Conservation (phyloP, 768 basidiomycete species). For the Psilocybe tampanensis region DNA sequence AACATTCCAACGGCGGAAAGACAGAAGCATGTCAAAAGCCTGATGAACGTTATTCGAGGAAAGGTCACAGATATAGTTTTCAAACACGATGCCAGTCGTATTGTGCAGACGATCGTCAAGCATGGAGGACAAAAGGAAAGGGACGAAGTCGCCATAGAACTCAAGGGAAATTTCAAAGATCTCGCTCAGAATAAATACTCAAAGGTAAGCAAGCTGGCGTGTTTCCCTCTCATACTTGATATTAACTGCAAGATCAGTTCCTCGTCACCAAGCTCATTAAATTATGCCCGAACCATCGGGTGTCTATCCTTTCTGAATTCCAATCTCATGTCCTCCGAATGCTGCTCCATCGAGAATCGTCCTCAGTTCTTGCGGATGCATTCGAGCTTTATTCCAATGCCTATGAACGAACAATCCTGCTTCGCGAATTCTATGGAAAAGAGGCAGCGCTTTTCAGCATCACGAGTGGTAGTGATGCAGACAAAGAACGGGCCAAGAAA, state of each 20-base stretch:
- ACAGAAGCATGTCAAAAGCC: slow-evolving; percentile 68
- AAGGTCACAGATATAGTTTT: slow-evolving; percentile 84
- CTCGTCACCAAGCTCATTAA: slow-evolving; percentile 81
- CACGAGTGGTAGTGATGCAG: slow-evolving; percentile 55
- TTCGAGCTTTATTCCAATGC: slow-evolving; percentile 88
- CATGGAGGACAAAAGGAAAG: slow-evolving; percentile 76
- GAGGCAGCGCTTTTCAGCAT: slow-evolving; percentile 75
- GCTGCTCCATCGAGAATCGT: slow-evolving; percentile 83
- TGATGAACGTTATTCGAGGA: slow-evolving; percentile 79
- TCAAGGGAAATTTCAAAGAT: slow-evolving; percentile 78
- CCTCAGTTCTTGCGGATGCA: slow-evolving; percentile 81
- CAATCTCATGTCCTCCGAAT: slow-evolving; percentile 74
- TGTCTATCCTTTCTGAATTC: slow-evolving; percentile 78
- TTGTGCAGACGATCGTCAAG: slow-evolving; percentile 81
- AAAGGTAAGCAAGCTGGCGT: slow-evolving; percentile 59
- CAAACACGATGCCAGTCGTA: slow-evolving; percentile 91
- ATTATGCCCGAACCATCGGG: slow-evolving; percentile 71
- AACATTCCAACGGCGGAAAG: slow-evolving; percentile 71
- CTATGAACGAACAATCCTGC: slow-evolving; percentile 77
- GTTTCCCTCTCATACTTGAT: background rate
- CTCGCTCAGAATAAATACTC: slow-evolving; percentile 89
- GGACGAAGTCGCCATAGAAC: slow-evolving; percentile 79
- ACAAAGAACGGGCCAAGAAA: slow-evolving; percentile 65
- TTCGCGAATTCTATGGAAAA: slow-evolving; percentile 90
- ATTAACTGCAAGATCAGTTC: slow-evolving; percentile 48